Percentiles rank a stretch among this genome's conserved stretches.
phyloP scores from a whole-genome alignment of 192 early-diverging fungal genomes.

The Coemansia sp. region DNA sequence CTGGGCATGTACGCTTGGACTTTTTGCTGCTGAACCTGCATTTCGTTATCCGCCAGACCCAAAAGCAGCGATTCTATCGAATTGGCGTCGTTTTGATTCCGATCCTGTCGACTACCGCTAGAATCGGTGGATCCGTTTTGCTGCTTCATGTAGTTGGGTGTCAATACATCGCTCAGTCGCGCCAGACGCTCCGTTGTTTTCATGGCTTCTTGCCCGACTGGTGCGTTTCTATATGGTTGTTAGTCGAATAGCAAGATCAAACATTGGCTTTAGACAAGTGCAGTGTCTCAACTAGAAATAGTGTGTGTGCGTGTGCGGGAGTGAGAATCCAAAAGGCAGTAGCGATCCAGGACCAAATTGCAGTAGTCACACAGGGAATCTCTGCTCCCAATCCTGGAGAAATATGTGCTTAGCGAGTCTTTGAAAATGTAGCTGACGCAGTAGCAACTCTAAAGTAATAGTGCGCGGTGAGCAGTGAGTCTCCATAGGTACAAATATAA shows the following conservation, averaged over 20 bases:
- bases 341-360: neutral
- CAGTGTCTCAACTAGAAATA: neutral
- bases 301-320: too few relatives aligned
- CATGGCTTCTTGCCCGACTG: slow-evolving; percentile 39
- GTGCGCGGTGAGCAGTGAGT: neutral
- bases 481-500: neutral
- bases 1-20: slow-evolving; percentile 50
- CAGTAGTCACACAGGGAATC: neutral
- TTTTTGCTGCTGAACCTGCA: slow-evolving; percentile 55
- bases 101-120: neutral
- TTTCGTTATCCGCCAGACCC: slow-evolving; percentile 53
- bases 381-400: neutral
- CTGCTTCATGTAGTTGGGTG: slow-evolving; percentile 36
- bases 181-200: slow-evolving; percentile 52
- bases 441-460: slow-evolving; percentile 21
- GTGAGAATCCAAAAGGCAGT: slow-evolving; percentile 5
- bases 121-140: neutral
- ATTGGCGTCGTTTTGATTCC: slow-evolving; percentile 21
- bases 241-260: too few relatives aligned
- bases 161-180: slow-evolving; percentile 50
- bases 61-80: slow-evolving; percentile 52
- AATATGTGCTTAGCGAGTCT: neutral
- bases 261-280: too few relatives aligned
- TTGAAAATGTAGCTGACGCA: slow-evolving; percentile 1
- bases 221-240: slow-evolving; percentile 36